Percentiles rank a stretch among this genome's conserved stretches.
Evolutionary conservation across 2,329 filamentous ascomycete species (phyloP).

Genomic region (Xylaria sp.): DNA sequence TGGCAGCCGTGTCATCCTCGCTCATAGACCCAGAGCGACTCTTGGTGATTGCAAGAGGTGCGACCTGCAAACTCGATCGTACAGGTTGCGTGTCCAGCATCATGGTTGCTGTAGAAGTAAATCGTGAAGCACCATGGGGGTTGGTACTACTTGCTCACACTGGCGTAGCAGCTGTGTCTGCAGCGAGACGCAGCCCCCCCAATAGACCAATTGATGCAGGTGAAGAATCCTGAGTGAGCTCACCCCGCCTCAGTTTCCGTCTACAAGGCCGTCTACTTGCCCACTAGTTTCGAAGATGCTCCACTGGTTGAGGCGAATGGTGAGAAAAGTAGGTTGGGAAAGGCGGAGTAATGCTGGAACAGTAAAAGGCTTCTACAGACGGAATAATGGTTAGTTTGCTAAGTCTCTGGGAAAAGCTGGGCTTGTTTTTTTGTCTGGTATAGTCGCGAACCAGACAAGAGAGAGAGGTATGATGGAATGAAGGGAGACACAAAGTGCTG

Average conservation of each 20-base stretch:
- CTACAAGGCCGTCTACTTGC: slow-evolving; percentile 6
- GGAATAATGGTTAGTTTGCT: slow-evolving; percentile 42
- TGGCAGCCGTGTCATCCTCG: slow-evolving; percentile 41
- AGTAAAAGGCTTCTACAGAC: slow-evolving; percentile 25
- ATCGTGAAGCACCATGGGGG: slow-evolving; percentile 53
- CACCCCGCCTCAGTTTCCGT: slow-evolving; percentile 11
- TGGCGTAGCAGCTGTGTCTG: slow-evolving; percentile 39
- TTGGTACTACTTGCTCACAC: slow-evolving; percentile 39
- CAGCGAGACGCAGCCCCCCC: slow-evolving; percentile 20
- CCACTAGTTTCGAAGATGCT: slow-evolving; percentile 11
- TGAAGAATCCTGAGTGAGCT: slow-evolving; percentile 16
- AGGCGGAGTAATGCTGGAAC: slow-evolving; percentile 21
- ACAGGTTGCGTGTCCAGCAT: slow-evolving; percentile 60
- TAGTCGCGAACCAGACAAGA: slow-evolving; percentile 38
- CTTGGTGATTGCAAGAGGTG: slow-evolving; percentile 66
- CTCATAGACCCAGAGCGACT: slow-evolving; percentile 46
- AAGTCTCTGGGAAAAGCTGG: slow-evolving; percentile 17
- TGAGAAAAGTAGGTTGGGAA: slow-evolving; percentile 13
- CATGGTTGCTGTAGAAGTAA: slow-evolving; percentile 53
- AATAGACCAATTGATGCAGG: slow-evolving; percentile 18
- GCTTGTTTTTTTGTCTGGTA: slow-evolving; percentile 42
- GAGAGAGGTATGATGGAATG: slow-evolving; percentile 46
- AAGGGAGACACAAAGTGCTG: slow-evolving; percentile 44
- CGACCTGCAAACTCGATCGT: slow-evolving; percentile 70
- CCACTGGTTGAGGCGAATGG: slow-evolving; percentile 12